Conservation (phyloP, 2,329 filamentous ascomycete genomes). For the Exophiala bonariae region DNA sequence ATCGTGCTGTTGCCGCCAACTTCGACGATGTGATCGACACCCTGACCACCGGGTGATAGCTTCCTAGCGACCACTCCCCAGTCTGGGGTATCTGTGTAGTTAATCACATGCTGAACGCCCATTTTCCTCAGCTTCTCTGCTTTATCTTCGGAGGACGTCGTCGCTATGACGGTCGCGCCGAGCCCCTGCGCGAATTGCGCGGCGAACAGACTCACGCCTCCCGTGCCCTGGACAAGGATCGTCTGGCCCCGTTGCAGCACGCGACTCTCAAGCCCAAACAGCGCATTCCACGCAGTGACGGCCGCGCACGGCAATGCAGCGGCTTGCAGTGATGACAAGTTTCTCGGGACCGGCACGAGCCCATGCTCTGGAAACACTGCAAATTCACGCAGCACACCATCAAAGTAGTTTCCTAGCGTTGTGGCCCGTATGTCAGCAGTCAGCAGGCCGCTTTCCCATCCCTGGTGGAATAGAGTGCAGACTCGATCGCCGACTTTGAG, state of each 20-base stretch:
- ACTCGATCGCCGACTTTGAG: constrained; percentile 40
- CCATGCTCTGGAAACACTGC: constrained; percentile 43
- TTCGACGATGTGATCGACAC: constrained; percentile 64
- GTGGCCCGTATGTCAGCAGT: constrained; percentile 38
- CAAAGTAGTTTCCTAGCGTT: constrained; percentile 32
- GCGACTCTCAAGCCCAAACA: constrained; percentile 45
- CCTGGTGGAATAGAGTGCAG: constrained; percentile 40
- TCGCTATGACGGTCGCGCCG: constrained; percentile 57
- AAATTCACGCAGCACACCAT: constrained; percentile 47
- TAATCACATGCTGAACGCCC: constrained; percentile 60
- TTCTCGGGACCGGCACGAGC: constrained; percentile 42
- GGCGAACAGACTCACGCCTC: constrained; percentile 37
- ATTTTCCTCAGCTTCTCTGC: constrained; percentile 53
- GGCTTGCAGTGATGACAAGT: constrained; percentile 43
- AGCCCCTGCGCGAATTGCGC: constrained; percentile 46
- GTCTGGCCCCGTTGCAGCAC: constrained; percentile 34
- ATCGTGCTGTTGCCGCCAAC: constrained; percentile 65
- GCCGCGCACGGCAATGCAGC: constrained; percentile 45
- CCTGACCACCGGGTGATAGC: constrained; percentile 49
- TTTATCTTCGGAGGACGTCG: constrained; percentile 58
- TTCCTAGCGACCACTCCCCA: constrained; percentile 60
- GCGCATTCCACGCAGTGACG: constrained; percentile 52
- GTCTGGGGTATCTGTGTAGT: constrained; percentile 57
- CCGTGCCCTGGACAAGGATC: constrained; percentile 47
- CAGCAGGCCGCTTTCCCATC: constrained; percentile 42